phyloP scores from a whole-genome alignment of 306 rosid species.

The Bauhinia variegata region DNA sequence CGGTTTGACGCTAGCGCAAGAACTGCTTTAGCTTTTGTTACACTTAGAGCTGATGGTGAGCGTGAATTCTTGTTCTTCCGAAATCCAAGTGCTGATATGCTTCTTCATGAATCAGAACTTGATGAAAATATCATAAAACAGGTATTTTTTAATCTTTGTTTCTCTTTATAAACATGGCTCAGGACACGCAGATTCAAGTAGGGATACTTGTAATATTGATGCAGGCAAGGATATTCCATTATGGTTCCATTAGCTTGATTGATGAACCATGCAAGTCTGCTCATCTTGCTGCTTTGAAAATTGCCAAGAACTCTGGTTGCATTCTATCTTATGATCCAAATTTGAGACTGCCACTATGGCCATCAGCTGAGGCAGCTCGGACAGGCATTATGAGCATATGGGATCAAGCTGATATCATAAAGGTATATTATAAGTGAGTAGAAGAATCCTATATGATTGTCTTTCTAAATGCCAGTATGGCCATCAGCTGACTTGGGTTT shows the following conservation, averaged over 20 bases:
- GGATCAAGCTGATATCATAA: conserved; percentile 83
- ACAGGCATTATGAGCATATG: conserved; percentile 81
- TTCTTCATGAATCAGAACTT: conserved; percentile 79
- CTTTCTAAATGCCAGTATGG: conserved; percentile 2
- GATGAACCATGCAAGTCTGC: conserved; percentile 81
- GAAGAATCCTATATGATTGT: neutral
- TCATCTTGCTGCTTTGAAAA: conserved; percentile 79
- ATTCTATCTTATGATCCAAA: conserved; percentile 94
- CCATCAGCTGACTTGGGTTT: conserved; percentile 23
- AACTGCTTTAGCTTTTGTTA: conserved; percentile 87
- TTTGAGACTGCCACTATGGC: conserved; percentile 86
- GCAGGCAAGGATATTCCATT: conserved; percentile 83
- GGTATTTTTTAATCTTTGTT: conserved; percentile 42
- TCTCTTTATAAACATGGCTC: neutral
- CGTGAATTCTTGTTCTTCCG: conserved; percentile 90
- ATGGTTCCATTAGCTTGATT: conserved; percentile 96
- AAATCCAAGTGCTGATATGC: conserved; percentile 97
- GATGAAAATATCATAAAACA: conserved; percentile 60
- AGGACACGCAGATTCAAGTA: neutral
- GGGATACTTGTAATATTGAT: conserved; percentile 29
- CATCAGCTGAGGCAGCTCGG: conserved; percentile 73
- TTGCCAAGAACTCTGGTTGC: conserved; percentile 73
- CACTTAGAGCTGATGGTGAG: conserved; percentile 89
- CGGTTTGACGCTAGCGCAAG: conserved; percentile 80
- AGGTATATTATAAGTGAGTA: conserved; percentile 48